phyloP scores from a whole-genome alignment of 768 basidiomycete species.

The Daedalea quercina region DNA sequence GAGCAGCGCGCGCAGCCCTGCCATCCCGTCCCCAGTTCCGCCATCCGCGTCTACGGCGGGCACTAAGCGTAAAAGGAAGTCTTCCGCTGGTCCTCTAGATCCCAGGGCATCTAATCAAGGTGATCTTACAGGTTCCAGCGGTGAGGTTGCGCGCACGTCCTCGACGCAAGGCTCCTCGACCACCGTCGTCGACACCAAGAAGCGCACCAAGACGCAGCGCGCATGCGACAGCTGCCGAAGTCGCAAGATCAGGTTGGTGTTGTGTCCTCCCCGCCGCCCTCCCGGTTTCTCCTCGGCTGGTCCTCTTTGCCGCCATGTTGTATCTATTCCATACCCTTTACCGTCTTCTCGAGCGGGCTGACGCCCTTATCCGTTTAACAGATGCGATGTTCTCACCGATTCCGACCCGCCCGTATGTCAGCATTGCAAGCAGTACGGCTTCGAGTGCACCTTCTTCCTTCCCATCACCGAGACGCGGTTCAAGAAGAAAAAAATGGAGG shows the following conservation, averaged over 20 bases:
- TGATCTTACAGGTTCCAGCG: conserved; percentile 26
- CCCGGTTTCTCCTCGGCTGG: not conserved
- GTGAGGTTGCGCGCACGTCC: conserved; percentile 24
- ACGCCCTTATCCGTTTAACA: conserved; percentile 17
- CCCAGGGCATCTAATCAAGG: conserved; percentile 28
- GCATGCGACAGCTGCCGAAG: conserved; percentile 89
- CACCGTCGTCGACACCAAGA: conserved; percentile 52
- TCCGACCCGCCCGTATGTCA: conserved; percentile 78
- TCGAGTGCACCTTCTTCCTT: conserved; percentile 95
- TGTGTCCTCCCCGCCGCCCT: not conserved
- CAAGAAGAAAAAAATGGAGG: conserved; percentile 89
- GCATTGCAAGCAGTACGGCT: conserved; percentile 90
- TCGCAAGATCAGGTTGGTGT: conserved; percentile 72
- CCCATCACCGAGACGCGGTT: conserved; percentile 98
- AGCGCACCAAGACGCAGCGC: conserved; percentile 87
- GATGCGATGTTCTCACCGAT: conserved; percentile 83
- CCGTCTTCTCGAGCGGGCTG: conserved; percentile 5
- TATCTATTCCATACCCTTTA: conserved; percentile 2
- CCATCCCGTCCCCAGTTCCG: conserved; percentile 27
- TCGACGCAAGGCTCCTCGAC: conserved; percentile 9
- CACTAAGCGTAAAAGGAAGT: conserved; percentile 66
- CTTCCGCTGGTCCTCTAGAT: conserved; percentile 7
- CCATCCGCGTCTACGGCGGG: conserved; percentile 24
- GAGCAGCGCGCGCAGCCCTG: conserved; percentile 21
- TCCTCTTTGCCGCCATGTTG: conserved; percentile 5